Evolutionary conservation across 2,329 filamentous ascomycete species (phyloP), one percentile per base, ranked within the genome.

Genomic region (Orbilia javanica): DNA sequence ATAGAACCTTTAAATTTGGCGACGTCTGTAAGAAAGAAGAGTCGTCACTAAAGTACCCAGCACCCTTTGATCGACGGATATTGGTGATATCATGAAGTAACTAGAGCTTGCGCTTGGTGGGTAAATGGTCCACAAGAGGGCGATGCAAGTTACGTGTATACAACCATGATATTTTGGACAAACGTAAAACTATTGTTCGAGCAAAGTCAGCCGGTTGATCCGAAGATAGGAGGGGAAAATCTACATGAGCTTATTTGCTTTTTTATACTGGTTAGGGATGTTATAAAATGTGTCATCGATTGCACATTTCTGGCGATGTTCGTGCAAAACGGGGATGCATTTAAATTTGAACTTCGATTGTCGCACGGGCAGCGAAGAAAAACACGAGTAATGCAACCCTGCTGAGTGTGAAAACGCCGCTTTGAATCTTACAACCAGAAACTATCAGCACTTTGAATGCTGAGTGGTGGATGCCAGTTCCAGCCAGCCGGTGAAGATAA

Each of bases 231-330:
- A 42, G 55, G 15, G 36, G 42, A 60, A 60, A 60, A 39, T 7
- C n/a, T 11, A 39, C 31, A 34, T 20, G 29, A n/a, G 10, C 27
- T 22, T n/a, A 15, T 60, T 60, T 60, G 55, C 34, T 42, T 39
- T 34, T 60, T 60, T 42, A 20, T 7, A 34, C 55, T n/a, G n/a
- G n/a, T n/a, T 39, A 60, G 34, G 55, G 31, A 39, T 42, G 31
- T 60, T 60, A 60, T 60, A 60, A 60, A 42, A 27, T 42, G 55
- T 60, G 55, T 60, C 55, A 42, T 42, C 10, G 34, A 42, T 60
- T 60, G 46, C 20, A 60, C 31, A 60, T 60, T 60, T 57, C 50
- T 36, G 52, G 18, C 5, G 52, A 36, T 36, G n/a, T 57, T 57
- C n/a, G n/a, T n/a, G n/a, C n/a, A n/a, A 13, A 57, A 60, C 34